Evolutionary conservation across 768 basidiomycete species (phyloP).

Genomic region (Kwoniella sp.): DNA sequence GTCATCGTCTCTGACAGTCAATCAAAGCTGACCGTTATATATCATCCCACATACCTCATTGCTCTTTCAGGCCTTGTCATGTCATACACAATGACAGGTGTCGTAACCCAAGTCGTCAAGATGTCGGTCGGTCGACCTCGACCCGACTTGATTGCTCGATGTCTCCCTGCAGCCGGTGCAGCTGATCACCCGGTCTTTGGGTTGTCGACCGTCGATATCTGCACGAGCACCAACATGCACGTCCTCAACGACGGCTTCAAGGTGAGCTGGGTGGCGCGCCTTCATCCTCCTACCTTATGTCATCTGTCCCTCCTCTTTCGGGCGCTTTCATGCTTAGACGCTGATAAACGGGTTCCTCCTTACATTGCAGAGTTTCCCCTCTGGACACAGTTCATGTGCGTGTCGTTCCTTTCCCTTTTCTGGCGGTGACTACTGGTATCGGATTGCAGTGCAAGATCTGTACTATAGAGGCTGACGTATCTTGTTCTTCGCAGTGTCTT

Average conservation of each 20-base stretch:
- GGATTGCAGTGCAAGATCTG: too few species aligned
- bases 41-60: background rate
- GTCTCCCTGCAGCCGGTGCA: conserved; percentile 66
- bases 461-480: background rate
- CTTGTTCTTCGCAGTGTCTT: conserved; percentile 66
- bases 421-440: too few species aligned
- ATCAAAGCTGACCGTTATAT: too few species aligned
- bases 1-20: background rate
- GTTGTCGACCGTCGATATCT: conserved; percentile 73
- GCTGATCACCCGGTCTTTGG: conserved; percentile 69
- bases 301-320: too few species aligned
- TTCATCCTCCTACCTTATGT: too few species aligned
- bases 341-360: background rate
- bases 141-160: conserved; percentile 53
- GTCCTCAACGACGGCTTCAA: conserved; percentile 81
- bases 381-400: conserved; percentile 85
- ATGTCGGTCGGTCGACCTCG: conserved; percentile 60
- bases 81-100: conserved; percentile 72
- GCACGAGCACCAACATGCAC: conserved; percentile 67
- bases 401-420: conserved; percentile 22
- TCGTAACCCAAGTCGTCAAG: conserved; percentile 81
- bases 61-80: conserved; percentile 64
- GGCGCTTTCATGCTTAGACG: too few species aligned
- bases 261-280: too few species aligned
- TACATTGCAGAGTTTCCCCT: conserved; percentile 76